Evolutionary conservation across 2,329 filamentous ascomycete genomes (phyloP).

Genomic region (Colletotrichum scovillei): DNA sequence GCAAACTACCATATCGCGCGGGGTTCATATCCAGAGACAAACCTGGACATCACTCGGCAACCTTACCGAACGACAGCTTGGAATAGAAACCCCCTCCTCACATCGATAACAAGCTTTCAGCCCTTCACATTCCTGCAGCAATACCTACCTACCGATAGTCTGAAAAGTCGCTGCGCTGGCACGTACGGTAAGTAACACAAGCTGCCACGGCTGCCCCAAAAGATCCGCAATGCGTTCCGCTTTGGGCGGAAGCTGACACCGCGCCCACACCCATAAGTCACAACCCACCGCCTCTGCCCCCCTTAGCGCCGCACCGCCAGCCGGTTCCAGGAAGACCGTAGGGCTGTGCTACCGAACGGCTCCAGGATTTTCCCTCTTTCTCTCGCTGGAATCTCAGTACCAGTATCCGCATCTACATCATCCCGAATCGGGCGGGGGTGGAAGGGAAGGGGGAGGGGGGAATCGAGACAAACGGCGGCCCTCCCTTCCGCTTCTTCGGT

Average conservation of each 20-base stretch:
- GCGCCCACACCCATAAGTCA: background rate
- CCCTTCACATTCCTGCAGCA: background rate
- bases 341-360: conserved; percentile 15
- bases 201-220: background rate
- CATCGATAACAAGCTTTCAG: background rate
- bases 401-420: background rate
- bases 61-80: background rate
- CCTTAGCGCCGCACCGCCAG: conserved; percentile 13
- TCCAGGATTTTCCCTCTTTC: background rate
- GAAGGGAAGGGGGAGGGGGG: too few relatives aligned
- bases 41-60: background rate
- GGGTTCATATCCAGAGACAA: background rate
- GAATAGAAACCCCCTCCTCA: background rate
- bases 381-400: background rate
- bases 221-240: background rate
- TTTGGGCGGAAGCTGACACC: conserved; percentile 24
- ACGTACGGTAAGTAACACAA: background rate
- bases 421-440: background rate
- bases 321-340: background rate
- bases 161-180: background rate
- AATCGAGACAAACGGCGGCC: conserved; percentile 8
- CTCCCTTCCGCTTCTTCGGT: background rate
- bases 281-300: background rate
- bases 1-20: background rate
- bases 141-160: background rate